These are phyloP conservation scores for Penicillium sp. DNA, from an alignment of 2,329 filamentous ascomycete species.

Conservation along the genomic window DNA sequence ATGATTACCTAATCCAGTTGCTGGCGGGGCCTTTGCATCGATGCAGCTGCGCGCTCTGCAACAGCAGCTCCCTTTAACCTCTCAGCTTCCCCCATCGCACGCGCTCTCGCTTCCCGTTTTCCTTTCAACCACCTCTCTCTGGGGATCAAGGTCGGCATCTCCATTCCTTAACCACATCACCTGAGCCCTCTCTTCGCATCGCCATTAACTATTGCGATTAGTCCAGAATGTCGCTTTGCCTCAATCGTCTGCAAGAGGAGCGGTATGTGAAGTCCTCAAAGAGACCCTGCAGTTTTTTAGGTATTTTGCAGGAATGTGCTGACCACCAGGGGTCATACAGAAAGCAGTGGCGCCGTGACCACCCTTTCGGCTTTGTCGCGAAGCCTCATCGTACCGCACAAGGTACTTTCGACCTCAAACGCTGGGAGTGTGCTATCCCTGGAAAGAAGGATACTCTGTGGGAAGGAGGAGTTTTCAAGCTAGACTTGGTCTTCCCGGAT, in stretches of 20 bases:
- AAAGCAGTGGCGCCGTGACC: constrained; percentile 95
- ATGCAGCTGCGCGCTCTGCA: constrained; percentile 3
- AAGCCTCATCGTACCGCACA: constrained; percentile 76
- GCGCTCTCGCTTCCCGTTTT: constrained; percentile 2
- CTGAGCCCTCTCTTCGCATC: constrained; percentile 1
- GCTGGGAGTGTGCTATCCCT: constrained; percentile 94
- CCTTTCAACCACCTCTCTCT: background rate
- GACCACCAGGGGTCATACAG: constrained; percentile 48
- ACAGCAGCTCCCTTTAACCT: constrained; percentile 1
- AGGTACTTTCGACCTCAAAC: constrained; percentile 85
- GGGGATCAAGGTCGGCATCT: no score
- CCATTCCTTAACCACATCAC: no score
- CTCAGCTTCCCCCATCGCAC: background rate
- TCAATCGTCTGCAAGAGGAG: constrained; percentile 84
- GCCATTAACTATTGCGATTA: no score
- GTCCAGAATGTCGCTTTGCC: constrained; percentile 73
- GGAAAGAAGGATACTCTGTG: constrained; percentile 96
- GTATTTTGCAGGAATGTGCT: constrained; percentile 6
- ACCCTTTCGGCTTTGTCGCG: constrained; percentile 96
- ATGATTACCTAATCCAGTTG: constrained; percentile 7
- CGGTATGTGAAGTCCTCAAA: constrained; percentile 55
- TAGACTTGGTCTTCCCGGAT: constrained; percentile 89
- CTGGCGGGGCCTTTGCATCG: constrained; percentile 7
- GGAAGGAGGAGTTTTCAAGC: constrained; percentile 96
- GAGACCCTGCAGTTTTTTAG: background rate